Conservation (phyloP, 2,329 filamentous ascomycete genomes). For the Cladophialophora chaetospira region DNA sequence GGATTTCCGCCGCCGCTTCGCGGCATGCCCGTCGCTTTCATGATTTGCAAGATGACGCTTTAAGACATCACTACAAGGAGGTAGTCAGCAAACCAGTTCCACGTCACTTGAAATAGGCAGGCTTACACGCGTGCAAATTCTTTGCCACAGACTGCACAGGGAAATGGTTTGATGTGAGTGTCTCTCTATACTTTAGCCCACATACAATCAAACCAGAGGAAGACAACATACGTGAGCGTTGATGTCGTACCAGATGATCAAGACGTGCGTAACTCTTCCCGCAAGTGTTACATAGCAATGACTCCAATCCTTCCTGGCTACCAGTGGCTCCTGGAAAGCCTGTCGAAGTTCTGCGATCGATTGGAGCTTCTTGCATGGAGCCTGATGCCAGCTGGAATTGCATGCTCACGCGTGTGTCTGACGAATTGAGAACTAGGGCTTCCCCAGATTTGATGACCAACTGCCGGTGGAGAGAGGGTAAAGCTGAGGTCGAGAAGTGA, state of each 20-base stretch:
- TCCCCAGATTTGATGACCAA: not conserved
- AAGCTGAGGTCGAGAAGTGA: too few species aligned
- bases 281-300: conserved; percentile 36
- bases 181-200: not conserved
- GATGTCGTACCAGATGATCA: conserved; percentile 57
- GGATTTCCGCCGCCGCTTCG: not conserved
- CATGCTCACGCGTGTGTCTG: too few species aligned
- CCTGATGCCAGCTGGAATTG: too few species aligned
- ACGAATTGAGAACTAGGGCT: not conserved
- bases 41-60: conserved; percentile 19
- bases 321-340: too few species aligned
- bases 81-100: not conserved
- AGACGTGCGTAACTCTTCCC: conserved; percentile 55
- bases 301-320: not conserved
- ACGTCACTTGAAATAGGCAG: not conserved
- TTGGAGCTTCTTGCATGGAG: too few species aligned
- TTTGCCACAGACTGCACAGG: conserved; percentile 23
- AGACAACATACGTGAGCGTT: conserved; percentile 45
- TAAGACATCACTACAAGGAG: conserved; percentile 16
- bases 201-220: not conserved
- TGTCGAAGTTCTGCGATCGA: too few species aligned
- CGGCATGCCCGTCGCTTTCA: not conserved
- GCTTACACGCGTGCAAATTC: conserved; percentile 23
- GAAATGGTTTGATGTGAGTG: conserved; percentile 33
- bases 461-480: not conserved